Percentiles rank a stretch among this genome's conserved stretches.
phyloP scores from a whole-genome alignment of 2,329 filamentous ascomycete genomes.

The Sporothrix dimorphospora region DNA sequence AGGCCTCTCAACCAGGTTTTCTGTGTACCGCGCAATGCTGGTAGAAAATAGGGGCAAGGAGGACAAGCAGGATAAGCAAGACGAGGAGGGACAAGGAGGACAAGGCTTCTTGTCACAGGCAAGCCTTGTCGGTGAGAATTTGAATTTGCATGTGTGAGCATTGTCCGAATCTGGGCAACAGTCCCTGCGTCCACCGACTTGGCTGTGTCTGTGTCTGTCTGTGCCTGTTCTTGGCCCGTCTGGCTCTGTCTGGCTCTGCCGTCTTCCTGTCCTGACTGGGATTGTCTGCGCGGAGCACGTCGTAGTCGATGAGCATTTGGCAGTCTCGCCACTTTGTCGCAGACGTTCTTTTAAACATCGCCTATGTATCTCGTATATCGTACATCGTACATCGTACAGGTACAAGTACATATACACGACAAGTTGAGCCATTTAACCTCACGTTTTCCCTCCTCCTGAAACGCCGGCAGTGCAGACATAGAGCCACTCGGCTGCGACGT shows the following conservation, averaged over 20 bases:
- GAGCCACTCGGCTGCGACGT: slow-evolving; percentile 7
- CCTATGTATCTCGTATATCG: neutral
- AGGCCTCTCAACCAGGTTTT: no score
- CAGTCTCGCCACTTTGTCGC: neutral
- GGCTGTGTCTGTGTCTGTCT: neutral
- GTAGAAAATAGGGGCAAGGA: neutral
- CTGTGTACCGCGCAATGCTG: neutral
- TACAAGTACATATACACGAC: neutral
- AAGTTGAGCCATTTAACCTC: slow-evolving; percentile 1
- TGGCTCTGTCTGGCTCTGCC: neutral
- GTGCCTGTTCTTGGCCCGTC: neutral
- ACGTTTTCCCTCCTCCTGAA: neutral
- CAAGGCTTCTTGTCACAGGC: neutral
- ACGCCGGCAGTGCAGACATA: slow-evolving; percentile 10
- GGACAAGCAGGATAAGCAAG: no score
- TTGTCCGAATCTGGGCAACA: neutral
- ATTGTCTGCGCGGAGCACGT: no score
- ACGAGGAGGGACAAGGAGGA: no score
- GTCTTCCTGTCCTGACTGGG: neutral
- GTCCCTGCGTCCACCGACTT: neutral
- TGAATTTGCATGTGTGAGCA: neutral
- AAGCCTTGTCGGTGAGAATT: neutral
- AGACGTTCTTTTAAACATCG: neutral
- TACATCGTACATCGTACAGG: neutral
- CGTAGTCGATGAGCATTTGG: neutral